A percentile compares a stretch with the other conserved stretches of the same genome.
These are phyloP conservation scores for Exophiala spinifera DNA, from an alignment of 2,329 filamentous ascomycete genomes.

Conservation along the genomic window DNA sequence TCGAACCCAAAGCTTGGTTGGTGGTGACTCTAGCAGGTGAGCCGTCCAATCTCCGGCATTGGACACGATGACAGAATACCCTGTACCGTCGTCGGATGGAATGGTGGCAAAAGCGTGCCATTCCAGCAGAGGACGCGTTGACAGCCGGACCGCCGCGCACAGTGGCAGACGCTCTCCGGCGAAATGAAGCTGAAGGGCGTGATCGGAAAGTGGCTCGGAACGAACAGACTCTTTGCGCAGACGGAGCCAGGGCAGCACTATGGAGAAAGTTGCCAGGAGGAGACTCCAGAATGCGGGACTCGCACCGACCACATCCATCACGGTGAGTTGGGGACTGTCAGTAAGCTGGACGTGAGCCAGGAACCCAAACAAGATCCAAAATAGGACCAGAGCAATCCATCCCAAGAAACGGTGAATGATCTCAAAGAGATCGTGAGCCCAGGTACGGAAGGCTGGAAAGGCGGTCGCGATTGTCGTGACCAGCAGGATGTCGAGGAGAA, in stretches of 20 bases:
- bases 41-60: conserved; percentile 74
- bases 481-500: conserved; percentile 57
- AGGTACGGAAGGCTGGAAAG: conserved; percentile 61
- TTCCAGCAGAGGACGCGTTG: conserved; percentile 62
- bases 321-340: conserved; percentile 23
- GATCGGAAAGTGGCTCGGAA: conserved; percentile 65
- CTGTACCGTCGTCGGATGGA: conserved; percentile 54
- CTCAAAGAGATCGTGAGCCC: conserved; percentile 68
- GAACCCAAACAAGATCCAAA: conserved; percentile 63
- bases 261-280: conserved; percentile 58
- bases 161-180: conserved; percentile 59
- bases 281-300: conserved; percentile 67
- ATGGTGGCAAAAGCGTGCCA: conserved; percentile 77
- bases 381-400: conserved; percentile 64
- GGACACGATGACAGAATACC: conserved; percentile 67
- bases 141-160: conserved; percentile 58
- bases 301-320: conserved; percentile 32
- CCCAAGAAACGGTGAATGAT: conserved; percentile 68
- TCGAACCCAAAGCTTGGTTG: conserved; percentile 63
- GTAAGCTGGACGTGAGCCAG: conserved; percentile 40
- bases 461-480: conserved; percentile 60
- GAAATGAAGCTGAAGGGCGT: conserved; percentile 70
- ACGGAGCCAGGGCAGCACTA: conserved; percentile 70
- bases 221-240: conserved; percentile 66
- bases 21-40: conserved; percentile 59